Conservation (phyloP, 2,329 filamentous ascomycete species). For the Annulohypoxylon truncatum region DNA sequence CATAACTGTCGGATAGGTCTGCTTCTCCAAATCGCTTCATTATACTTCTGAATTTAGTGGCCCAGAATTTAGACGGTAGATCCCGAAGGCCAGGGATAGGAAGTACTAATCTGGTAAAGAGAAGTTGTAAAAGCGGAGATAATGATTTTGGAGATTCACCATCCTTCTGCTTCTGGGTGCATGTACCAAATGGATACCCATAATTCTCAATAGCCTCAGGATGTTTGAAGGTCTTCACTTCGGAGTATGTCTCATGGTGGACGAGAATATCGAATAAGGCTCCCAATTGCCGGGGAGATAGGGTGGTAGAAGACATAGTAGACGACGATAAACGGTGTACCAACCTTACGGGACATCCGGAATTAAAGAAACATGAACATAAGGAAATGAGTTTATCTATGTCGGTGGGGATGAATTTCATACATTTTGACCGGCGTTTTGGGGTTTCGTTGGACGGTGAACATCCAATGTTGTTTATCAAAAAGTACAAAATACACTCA, state of each 20-base stretch:
- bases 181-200: conserved; percentile 72
- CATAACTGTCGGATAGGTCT: conserved; percentile 83
- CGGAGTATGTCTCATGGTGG: conserved; percentile 70
- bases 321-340: neutral
- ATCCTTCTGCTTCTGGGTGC: conserved; percentile 40
- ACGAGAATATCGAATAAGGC: conserved; percentile 71
- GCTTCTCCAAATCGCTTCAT: conserved; percentile 72
- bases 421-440: conserved; percentile 2
- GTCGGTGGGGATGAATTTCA: neutral
- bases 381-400: neutral
- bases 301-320: conserved; percentile 31
- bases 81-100: conserved; percentile 73
- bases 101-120: conserved; percentile 74
- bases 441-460: neutral
- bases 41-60: conserved; percentile 68
- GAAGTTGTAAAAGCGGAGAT: conserved; percentile 74
- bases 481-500: neutral
- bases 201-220: conserved; percentile 73
- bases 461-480: neutral
- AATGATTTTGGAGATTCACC: conserved; percentile 55
- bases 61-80: conserved; percentile 74
- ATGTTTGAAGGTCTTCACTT: conserved; percentile 78
- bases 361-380: neutral
- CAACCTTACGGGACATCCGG: neutral
- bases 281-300: conserved; percentile 57